Conservation (phyloP, 805 yeast species). For the Barnettozyma californica region DNA sequence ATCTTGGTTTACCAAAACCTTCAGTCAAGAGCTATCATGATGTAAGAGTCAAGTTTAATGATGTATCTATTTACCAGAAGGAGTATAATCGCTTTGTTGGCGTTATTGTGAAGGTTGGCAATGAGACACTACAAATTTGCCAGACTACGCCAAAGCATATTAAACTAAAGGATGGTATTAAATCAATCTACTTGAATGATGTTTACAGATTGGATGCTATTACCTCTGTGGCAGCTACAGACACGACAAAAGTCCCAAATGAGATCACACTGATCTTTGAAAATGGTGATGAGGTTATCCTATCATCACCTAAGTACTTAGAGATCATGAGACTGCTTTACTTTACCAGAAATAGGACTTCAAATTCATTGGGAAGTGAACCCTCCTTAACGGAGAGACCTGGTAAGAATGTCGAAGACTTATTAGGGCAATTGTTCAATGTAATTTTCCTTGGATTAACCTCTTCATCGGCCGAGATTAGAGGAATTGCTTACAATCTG, state of each 20-base stretch:
- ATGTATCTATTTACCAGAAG: constrained; percentile 47
- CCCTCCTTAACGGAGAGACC: constrained; percentile 9
- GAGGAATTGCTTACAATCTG: constrained; percentile 58
- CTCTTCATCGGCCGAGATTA: constrained; percentile 51
- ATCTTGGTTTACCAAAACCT: constrained; percentile 39
- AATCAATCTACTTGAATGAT: constrained; percentile 36
- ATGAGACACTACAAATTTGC: constrained; percentile 56
- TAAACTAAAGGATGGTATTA: constrained; percentile 32
- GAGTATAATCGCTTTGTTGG: constrained; percentile 48
- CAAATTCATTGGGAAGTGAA: constrained; percentile 23
- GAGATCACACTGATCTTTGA: constrained; percentile 43
- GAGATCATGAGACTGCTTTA: constrained; percentile 70
- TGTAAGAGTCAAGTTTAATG: constrained; percentile 46
- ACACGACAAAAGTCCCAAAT: constrained; percentile 40
- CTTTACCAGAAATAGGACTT: constrained; percentile 54
- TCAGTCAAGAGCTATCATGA: constrained; percentile 41
- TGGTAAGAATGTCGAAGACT: constrained; percentile 29
- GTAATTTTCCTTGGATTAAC: constrained; percentile 65
- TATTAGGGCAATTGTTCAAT: constrained; percentile 58
- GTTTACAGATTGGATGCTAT: constrained; percentile 38
- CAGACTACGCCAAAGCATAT: constrained; percentile 39
- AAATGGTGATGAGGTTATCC: constrained; percentile 32
- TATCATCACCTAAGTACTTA: constrained; percentile 43
- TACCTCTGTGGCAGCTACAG: constrained; percentile 35
- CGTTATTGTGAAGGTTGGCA: constrained; percentile 63